Conservation (phyloP, 2,329 filamentous ascomycete genomes). For the Arthrobotrys conoides region DNA sequence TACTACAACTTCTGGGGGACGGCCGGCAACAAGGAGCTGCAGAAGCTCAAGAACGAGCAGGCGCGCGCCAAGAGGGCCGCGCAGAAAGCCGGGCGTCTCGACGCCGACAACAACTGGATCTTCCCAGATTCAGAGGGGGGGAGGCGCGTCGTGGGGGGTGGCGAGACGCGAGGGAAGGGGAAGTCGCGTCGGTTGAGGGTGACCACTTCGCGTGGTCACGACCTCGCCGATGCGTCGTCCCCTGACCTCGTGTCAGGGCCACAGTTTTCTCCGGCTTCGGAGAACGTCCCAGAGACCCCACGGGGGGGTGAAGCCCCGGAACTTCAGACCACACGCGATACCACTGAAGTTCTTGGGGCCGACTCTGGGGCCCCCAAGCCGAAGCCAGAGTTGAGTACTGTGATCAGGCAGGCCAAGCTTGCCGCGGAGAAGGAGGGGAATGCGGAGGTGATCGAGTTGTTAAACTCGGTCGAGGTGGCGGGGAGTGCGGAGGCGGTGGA, state of each 20-base stretch:
- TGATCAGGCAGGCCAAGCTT: conserved; percentile 41
- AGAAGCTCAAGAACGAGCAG: conserved; percentile 48
- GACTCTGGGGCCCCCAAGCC: conserved; percentile 15
- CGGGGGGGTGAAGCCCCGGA: conserved; percentile 45
- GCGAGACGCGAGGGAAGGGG: conserved; percentile 37
- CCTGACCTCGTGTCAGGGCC: conserved; percentile 44
- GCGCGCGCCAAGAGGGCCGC: conserved; percentile 49
- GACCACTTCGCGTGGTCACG: conserved; percentile 27
- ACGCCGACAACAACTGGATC: conserved; percentile 44
- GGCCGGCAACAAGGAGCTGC: conserved; percentile 53
- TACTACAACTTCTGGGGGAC: conserved; percentile 55
- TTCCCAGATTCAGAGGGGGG: conserved; percentile 50
- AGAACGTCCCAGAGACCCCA: conserved; percentile 55
- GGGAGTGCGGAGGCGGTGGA: conserved; percentile 22
- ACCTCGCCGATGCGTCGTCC: conserved; percentile 39
- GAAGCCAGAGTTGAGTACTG: conserved; percentile 33
- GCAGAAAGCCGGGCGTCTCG: conserved; percentile 40
- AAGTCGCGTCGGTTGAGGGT: conserved; percentile 42
- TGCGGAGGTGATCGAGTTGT: conserved; percentile 19
- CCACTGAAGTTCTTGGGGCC: conserved; percentile 17
- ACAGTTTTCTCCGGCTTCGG: conserved; percentile 46
- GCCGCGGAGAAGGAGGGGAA: conserved; percentile 53
- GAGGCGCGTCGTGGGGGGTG: conserved; percentile 1
- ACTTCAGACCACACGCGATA: conserved; percentile 20
- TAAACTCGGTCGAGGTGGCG: conserved; percentile 33